phyloP scores from a whole-genome alignment of 306 rosid genomes.

The Boehmeria nivea region DNA sequence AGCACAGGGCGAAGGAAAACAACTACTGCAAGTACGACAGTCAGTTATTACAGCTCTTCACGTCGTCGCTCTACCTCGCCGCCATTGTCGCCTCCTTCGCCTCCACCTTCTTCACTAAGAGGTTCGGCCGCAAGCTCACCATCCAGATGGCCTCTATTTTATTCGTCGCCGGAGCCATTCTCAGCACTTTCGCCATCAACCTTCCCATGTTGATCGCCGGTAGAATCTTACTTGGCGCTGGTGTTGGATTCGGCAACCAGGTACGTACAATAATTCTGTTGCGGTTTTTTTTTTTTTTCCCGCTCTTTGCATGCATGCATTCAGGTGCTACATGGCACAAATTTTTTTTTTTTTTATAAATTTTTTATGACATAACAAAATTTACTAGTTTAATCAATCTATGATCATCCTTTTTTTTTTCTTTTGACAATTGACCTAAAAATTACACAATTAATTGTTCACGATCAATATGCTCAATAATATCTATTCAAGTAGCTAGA shows the following conservation, averaged over 20 bases:
- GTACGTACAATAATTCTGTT: neutral
- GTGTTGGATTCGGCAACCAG: constrained; percentile 35
- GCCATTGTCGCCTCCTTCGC: constrained; percentile 25
- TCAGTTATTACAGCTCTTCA: constrained; percentile 25
- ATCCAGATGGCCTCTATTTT: constrained; percentile 21
- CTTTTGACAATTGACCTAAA: neutral
- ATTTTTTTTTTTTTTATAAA: too few relatives aligned
- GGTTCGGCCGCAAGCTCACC: constrained; percentile 16
- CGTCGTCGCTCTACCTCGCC: constrained; percentile 36
- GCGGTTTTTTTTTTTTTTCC: too few relatives aligned
- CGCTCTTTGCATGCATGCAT: too few relatives aligned
- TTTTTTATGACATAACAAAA: too few relatives aligned
- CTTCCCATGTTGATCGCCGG: constrained; percentile 20
- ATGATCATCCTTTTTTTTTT: neutral
- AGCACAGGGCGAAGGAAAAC: constrained; percentile 17
- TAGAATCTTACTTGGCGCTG: constrained; percentile 25
- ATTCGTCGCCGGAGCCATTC: constrained; percentile 26
- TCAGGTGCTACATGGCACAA: too few relatives aligned
- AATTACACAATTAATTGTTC: too few relatives aligned
- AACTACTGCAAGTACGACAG: constrained; percentile 35
- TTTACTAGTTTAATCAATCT: too few relatives aligned
- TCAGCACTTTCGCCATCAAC: constrained; percentile 10
- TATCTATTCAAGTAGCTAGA: too few relatives aligned
- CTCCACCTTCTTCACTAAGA: constrained; percentile 16
- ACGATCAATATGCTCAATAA: too few relatives aligned